These are phyloP conservation scores for Phytopythium oedochilum DNA, from an alignment of 352 stramenopile genomes.

Conservation along the genomic window DNA sequence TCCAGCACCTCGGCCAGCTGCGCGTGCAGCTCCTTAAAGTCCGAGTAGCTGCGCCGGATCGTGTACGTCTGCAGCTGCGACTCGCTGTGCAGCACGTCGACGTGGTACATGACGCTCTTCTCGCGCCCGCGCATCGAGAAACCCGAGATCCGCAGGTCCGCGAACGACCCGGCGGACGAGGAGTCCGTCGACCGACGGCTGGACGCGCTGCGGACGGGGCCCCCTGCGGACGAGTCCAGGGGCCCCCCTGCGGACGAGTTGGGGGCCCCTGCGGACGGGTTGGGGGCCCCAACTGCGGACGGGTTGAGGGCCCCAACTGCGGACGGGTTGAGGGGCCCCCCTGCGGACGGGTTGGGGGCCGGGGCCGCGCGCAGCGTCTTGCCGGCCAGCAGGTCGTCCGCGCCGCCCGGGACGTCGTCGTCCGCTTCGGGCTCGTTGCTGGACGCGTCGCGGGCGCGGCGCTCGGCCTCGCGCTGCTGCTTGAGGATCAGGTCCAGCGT, in stretches of 20 bases:
- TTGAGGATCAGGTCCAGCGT: constrained; percentile 22
- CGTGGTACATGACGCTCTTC: constrained; percentile 87
- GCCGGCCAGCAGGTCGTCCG: not conserved
- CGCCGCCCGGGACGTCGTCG: not conserved
- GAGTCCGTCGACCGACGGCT: constrained; percentile 42
- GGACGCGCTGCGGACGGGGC: constrained; percentile 14
- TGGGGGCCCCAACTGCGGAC: no score
- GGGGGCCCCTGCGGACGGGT: not conserved
- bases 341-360: not conserved
- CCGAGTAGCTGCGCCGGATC: constrained; percentile 79
- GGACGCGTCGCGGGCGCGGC: constrained; percentile 1
- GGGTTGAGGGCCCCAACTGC: not conserved
- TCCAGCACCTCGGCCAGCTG: constrained; percentile 67
- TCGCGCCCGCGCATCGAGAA: constrained; percentile 65
- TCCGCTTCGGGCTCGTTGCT: not conserved
- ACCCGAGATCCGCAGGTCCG: constrained; percentile 63
- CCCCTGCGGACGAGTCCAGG: no score
- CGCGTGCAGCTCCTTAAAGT: constrained; percentile 76
- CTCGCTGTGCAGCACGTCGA: constrained; percentile 72
- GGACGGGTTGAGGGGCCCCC: not conserved
- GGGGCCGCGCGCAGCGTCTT: constrained; percentile 3
- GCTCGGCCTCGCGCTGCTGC: constrained; percentile 25
- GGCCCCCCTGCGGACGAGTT: not conserved
- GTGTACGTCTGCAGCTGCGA: constrained; percentile 80
- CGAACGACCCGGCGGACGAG: constrained; percentile 20